Percentiles rank a stretch among this genome's conserved stretches.
phyloP scores from a whole-genome alignment of 1,284 basidiomycete genomes.

The Ceratobasidium sp. region DNA sequence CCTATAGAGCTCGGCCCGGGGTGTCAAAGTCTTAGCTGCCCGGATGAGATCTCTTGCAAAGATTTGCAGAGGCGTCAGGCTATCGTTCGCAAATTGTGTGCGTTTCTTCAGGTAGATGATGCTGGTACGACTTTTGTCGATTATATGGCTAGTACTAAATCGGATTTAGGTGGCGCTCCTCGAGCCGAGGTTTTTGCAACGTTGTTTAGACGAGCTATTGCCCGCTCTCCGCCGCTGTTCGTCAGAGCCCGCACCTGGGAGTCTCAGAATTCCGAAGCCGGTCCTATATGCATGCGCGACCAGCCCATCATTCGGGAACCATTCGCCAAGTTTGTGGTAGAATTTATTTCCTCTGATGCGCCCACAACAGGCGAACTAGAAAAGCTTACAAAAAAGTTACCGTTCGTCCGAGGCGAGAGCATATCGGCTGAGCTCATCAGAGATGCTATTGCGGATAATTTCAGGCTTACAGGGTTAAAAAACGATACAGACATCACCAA shows the following conservation, averaged over 20 bases:
- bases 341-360: slow-evolving; percentile 22
- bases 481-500: background rate
- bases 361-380: slow-evolving; percentile 23
- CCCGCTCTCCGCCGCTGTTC: slow-evolving; percentile 31
- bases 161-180: background rate
- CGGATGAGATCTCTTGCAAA: background rate
- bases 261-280: background rate
- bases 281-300: background rate
- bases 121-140: background rate
- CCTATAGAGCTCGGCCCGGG: background rate
- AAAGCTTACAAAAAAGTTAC: slow-evolving; percentile 10
- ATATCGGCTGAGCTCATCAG: slow-evolving; percentile 34
- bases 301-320: background rate
- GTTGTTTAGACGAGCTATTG: slow-evolving; percentile 29
- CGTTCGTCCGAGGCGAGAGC: slow-evolving; percentile 33
- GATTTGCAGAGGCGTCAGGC: slow-evolving; percentile 19
- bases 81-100: slow-evolving; percentile 13
- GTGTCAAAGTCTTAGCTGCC: slow-evolving; percentile 5
- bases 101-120: slow-evolving; percentile 17
- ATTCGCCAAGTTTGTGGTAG: background rate
- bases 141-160: background rate
- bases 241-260: slow-evolving; percentile 37
- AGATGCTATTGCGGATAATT: slow-evolving; percentile 29
- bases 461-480: background rate
- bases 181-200: slow-evolving; percentile 35